Conservation (phyloP, 306 rosid genomes). For the Cicer yamashitae region DNA sequence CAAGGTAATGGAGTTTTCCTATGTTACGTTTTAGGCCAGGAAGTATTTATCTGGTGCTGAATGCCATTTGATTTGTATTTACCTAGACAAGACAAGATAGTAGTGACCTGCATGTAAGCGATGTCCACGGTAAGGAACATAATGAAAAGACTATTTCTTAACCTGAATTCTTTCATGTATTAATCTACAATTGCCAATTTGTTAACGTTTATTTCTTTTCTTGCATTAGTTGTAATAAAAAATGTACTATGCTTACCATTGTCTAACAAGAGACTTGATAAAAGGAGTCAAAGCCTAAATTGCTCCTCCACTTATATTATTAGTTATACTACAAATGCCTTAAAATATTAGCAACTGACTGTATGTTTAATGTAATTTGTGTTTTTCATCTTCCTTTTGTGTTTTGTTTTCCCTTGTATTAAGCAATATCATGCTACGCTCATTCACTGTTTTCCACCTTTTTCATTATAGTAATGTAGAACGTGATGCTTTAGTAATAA, state of each 20-base stretch:
- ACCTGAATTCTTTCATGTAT: slow-evolving; percentile 14
- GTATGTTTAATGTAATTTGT: background rate
- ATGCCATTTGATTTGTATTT: slow-evolving; percentile 5
- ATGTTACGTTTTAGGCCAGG: slow-evolving; percentile 2
- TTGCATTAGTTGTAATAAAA: background rate
- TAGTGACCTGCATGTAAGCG: background rate
- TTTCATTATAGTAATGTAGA: slow-evolving; percentile 20
- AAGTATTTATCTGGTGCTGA: background rate
- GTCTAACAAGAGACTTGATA: too few relatives aligned
- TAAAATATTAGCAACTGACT: background rate
- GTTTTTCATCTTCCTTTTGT: slow-evolving; percentile 39
- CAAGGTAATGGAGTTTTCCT: background rate
- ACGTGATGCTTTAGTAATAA: slow-evolving; percentile 30
- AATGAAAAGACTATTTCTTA: background rate
- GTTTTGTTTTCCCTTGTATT: slow-evolving; percentile 12
- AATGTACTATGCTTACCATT: too few relatives aligned
- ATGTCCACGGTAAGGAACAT: background rate
- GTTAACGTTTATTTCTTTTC: background rate
- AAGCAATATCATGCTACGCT: slow-evolving; percentile 5
- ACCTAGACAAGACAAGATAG: background rate
- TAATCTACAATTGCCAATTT: slow-evolving; percentile 1
- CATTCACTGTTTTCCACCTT: slow-evolving; percentile 16
- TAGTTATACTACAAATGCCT: too few relatives aligned
- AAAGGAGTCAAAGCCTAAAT: too few relatives aligned
- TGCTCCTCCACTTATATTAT: too few relatives aligned